Percentiles rank a stretch among this genome's conserved stretches.
Conservation (phyloP, 1,284 basidiomycete genomes). For the Ustilago hordei region DNA sequence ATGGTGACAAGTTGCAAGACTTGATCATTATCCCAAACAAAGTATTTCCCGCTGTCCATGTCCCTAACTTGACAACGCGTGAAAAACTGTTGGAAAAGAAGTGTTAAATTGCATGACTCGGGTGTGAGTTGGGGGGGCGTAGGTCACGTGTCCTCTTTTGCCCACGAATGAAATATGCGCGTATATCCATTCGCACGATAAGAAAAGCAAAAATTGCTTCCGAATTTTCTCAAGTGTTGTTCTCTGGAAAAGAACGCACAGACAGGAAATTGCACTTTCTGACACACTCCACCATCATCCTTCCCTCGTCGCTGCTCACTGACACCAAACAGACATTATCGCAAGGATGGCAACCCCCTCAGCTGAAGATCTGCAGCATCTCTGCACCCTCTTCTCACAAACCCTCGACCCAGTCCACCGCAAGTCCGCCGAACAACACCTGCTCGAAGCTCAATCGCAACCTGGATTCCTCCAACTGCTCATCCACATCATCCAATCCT, state of each 20-base stretch:
- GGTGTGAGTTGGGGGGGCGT: too few species aligned
- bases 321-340: background rate
- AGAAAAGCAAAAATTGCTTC: too few species aligned
- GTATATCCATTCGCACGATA: too few species aligned
- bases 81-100: too few species aligned
- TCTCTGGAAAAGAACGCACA: background rate
- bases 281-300: constrained; percentile 1
- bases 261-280: background rate
- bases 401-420: constrained; percentile 62
- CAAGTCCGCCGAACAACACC: constrained; percentile 59
- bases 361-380: constrained; percentile 55
- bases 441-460: constrained; percentile 57
- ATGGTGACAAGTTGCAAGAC: too few species aligned
- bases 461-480: constrained; percentile 62
- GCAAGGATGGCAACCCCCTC: constrained; percentile 24
- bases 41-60: too few species aligned
- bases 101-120: too few species aligned
- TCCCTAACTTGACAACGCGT: too few species aligned
- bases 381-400: constrained; percentile 60
- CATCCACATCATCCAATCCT: constrained; percentile 60
- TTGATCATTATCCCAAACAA: too few species aligned
- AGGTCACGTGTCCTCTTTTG: background rate
- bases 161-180: background rate
- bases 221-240: background rate
- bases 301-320: background rate